phyloP scores from a whole-genome alignment of 148 eudicot genomes.

The Silene conica region DNA sequence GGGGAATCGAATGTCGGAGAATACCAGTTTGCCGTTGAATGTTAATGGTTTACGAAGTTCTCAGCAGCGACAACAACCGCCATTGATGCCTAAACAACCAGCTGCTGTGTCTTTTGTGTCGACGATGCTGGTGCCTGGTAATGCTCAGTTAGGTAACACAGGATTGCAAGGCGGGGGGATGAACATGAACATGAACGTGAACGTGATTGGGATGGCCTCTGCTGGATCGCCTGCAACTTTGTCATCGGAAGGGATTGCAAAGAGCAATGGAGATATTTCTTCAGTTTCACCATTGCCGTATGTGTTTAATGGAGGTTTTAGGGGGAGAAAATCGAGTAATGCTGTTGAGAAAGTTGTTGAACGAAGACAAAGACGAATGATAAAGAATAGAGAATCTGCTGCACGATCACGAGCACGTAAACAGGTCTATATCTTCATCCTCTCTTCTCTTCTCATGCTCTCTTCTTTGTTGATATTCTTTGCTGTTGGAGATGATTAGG shows the following conservation, averaged over 20 bases:
- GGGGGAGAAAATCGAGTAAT: slow-evolving; percentile 50
- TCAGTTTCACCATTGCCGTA: slow-evolving; percentile 81
- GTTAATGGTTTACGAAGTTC: slow-evolving; percentile 57
- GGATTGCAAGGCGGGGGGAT: slow-evolving; percentile 52
- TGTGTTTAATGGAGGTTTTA: slow-evolving; percentile 59
- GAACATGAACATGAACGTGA: no score
- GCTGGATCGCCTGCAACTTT: slow-evolving; percentile 61
- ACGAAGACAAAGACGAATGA: slow-evolving; percentile 90
- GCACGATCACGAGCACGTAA: slow-evolving; percentile 95
- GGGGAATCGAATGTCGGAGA: slow-evolving; percentile 35
- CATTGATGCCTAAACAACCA: slow-evolving; percentile 59
- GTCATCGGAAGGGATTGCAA: slow-evolving; percentile 76
- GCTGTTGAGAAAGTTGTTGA: slow-evolving; percentile 86
- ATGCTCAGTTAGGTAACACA: slow-evolving; percentile 43
- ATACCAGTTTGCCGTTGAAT: slow-evolving; percentile 52
- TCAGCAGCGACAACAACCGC: slow-evolving; percentile 28
- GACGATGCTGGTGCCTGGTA: slow-evolving; percentile 40
- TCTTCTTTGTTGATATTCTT: not conserved
- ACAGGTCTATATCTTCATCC: slow-evolving; percentile 49
- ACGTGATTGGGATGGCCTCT: slow-evolving; percentile 53
- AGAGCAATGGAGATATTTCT: slow-evolving; percentile 68
- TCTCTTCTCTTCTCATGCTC: not conserved
- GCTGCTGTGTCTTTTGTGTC: slow-evolving; percentile 44
- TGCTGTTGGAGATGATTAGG: not conserved
- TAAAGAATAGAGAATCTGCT: slow-evolving; percentile 92